Conservation (phyloP, 495 filamentous ascomycete genomes). For the Daldinia loculata region DNA sequence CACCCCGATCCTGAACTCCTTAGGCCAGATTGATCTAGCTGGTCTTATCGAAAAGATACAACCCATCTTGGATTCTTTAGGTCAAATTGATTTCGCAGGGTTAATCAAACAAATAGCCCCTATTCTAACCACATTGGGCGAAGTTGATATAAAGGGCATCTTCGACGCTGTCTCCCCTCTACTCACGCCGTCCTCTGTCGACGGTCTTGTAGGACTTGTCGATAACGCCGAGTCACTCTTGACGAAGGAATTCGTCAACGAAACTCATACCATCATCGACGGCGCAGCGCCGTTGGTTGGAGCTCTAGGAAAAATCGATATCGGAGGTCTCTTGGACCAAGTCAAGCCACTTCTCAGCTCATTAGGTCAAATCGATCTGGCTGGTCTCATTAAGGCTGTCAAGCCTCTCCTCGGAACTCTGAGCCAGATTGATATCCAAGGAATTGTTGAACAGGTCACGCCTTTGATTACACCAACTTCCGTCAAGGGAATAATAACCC, state of each 20-base stretch:
- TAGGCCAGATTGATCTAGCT: slow-evolving; percentile 48
- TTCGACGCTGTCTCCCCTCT: slow-evolving; percentile 52
- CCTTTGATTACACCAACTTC: slow-evolving; percentile 55
- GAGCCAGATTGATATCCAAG: slow-evolving; percentile 49
- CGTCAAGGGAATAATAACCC: slow-evolving; percentile 51
- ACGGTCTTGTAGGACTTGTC: slow-evolving; percentile 56
- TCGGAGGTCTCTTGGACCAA: slow-evolving; percentile 43
- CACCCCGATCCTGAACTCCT: slow-evolving; percentile 43
- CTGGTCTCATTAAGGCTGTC: slow-evolving; percentile 47
- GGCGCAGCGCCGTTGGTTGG: slow-evolving; percentile 47
- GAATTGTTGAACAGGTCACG: slow-evolving; percentile 48
- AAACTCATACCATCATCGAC: slow-evolving; percentile 52
- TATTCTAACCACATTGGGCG: slow-evolving; percentile 50
- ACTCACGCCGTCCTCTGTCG: slow-evolving; percentile 52
- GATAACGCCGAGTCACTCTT: slow-evolving; percentile 54
- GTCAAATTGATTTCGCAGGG: slow-evolving; percentile 44
- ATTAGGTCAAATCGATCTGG: slow-evolving; percentile 44
- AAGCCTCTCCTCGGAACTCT: slow-evolving; percentile 50
- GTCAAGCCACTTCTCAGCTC: slow-evolving; percentile 49
- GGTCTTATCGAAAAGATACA: slow-evolving; percentile 46
- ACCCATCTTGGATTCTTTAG: slow-evolving; percentile 46
- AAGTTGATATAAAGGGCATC: slow-evolving; percentile 47
- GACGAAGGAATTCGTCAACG: slow-evolving; percentile 56
- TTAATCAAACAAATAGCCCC: slow-evolving; percentile 51
- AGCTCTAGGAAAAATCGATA: slow-evolving; percentile 48